Percentiles rank a stretch among this genome's conserved stretches.
Conservation (phyloP, 1,284 basidiomycete species). For the Grifola frondosa region DNA sequence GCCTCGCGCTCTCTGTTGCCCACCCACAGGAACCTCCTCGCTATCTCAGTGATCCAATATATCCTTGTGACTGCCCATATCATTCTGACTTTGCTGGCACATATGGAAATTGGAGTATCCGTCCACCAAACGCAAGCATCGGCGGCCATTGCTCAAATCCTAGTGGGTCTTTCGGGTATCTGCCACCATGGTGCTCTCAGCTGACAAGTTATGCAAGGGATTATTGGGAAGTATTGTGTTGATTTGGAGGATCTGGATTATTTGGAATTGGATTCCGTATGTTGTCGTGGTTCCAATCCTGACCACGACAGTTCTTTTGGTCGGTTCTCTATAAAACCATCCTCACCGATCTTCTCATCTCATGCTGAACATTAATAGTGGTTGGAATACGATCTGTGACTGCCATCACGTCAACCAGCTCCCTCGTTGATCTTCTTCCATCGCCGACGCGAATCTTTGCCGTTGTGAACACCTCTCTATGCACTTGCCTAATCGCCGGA, state of each 20-base stretch:
- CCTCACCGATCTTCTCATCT: neutral
- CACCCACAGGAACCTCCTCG: conserved; percentile 8
- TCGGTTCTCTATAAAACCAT: conserved; percentile 5
- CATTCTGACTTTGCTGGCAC: conserved; percentile 3
- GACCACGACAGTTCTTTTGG: neutral
- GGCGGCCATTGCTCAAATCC: conserved; percentile 3
- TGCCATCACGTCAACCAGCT: conserved; percentile 1
- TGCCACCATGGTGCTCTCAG: neutral
- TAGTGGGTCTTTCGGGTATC: neutral
- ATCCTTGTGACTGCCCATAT: conserved; percentile 6
- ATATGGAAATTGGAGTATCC: conserved; percentile 4
- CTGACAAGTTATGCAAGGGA: neutral
- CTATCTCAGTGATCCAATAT: conserved; percentile 6
- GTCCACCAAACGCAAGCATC: conserved; percentile 1
- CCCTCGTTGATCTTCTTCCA: conserved; percentile 8
- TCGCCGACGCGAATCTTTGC: conserved; percentile 4
- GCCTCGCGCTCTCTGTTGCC: conserved; percentile 4
- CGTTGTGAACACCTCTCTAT: conserved; percentile 5
- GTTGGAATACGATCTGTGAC: conserved; percentile 4
- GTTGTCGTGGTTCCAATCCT: conserved; percentile 2
- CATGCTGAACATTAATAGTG: neutral
- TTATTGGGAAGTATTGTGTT: conserved; percentile 4
- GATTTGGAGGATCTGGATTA: conserved; percentile 12
- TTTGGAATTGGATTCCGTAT: conserved; percentile 6
- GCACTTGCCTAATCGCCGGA: conserved; percentile 9